These are phyloP conservation scores for Pichia cephalocereana DNA, from an alignment of 805 yeast genomes.

Conservation along the genomic window DNA sequence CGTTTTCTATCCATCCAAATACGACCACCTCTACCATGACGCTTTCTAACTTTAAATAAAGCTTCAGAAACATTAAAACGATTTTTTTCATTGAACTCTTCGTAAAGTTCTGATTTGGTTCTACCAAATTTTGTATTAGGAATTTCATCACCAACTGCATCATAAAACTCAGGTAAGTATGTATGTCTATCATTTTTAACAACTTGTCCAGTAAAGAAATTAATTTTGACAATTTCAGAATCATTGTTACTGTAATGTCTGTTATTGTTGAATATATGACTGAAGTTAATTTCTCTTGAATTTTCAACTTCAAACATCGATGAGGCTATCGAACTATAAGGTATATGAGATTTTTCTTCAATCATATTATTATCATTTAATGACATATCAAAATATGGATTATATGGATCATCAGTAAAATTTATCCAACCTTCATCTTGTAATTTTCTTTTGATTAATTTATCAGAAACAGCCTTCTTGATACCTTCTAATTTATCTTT, in stretches of 20 bases:
- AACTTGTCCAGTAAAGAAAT: constrained; percentile 43
- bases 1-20: constrained; percentile 67
- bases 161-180: constrained; percentile 35
- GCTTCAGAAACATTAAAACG: constrained; percentile 35
- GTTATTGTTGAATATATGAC: constrained; percentile 36
- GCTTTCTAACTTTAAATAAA: constrained; percentile 56
- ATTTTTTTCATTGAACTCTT: constrained; percentile 10
- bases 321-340: constrained; percentile 72
- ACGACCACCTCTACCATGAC: constrained; percentile 65
- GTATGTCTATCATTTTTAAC: constrained; percentile 31
- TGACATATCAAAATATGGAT: constrained; percentile 68
- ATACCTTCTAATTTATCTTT: constrained; percentile 70
- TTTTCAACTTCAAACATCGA: constrained; percentile 57
- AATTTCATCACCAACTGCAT: constrained; percentile 22
- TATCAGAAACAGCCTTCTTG: constrained; percentile 76
- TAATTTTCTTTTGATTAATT: constrained; percentile 61
- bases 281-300: constrained; percentile 43
- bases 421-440: constrained; percentile 73
- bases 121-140: constrained; percentile 16
- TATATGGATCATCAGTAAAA: constrained; percentile 76
- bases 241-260: constrained; percentile 27
- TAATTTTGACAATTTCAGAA: constrained; percentile 26
- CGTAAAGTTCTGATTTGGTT: constrained; percentile 11
- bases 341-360: constrained; percentile 54
- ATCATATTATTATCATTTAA: constrained; percentile 35